Percentiles rank a stretch among this genome's conserved stretches.
These are phyloP conservation scores for Candida sithepensis DNA, from an alignment of 805 yeast genomes.

Conservation along the genomic window DNA sequence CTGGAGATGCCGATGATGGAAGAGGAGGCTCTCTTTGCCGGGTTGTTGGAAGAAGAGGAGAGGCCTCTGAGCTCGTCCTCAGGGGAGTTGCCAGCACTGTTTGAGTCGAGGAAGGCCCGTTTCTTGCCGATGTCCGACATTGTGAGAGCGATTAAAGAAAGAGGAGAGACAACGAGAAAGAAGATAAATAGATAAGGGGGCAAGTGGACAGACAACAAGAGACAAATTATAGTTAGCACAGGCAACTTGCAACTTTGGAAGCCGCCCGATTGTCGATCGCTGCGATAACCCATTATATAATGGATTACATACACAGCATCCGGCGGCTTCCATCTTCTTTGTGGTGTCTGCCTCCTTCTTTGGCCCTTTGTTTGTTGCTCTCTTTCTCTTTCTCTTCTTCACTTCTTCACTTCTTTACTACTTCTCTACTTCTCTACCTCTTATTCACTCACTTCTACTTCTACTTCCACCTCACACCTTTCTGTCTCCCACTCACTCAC, in stretches of 20 bases:
- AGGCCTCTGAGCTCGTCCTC: background rate
- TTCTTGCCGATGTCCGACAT: slow-evolving; percentile 4
- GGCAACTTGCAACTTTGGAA: no score
- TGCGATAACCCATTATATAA: no score
- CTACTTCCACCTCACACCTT: no score
- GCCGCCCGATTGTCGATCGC: no score
- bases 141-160: background rate
- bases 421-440: background rate
- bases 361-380: no score
- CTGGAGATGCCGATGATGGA: slow-evolving; percentile 46
- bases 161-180: background rate
- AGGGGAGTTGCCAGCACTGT: background rate
- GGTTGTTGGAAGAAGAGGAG: background rate
- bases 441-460: background rate
- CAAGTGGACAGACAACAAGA: no score
- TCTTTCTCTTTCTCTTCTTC: background rate
- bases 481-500: no score
- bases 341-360: background rate
- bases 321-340: background rate
- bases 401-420: background rate
- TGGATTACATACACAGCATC: background rate
- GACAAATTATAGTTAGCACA: no score
- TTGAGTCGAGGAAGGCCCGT: slow-evolving; percentile 3
- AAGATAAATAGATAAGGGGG: background rate
- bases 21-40: slow-evolving; percentile 13